A percentile compares a stretch with the other conserved stretches of the same genome.
Conservation (phyloP, 1,139 yeast species). For the Suhomyces wounanorum region DNA sequence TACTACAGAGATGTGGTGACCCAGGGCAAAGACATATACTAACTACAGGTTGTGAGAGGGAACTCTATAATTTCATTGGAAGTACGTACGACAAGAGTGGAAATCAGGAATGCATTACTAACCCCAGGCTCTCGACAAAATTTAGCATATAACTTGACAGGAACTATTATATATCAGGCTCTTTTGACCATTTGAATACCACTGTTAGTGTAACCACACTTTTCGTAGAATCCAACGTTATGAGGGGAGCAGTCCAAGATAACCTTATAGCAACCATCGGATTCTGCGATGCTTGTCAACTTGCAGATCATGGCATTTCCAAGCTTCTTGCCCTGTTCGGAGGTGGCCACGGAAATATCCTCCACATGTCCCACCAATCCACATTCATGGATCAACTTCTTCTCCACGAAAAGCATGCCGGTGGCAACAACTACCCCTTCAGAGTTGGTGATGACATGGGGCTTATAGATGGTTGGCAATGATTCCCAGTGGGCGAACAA, state of each 20-base stretch:
- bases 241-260: constrained; percentile 85
- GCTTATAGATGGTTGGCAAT: constrained; percentile 50
- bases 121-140: constrained; percentile 28
- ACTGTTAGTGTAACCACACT: constrained; percentile 68
- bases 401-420: constrained; percentile 56
- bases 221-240: constrained; percentile 84
- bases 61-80: constrained; percentile 62
- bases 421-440: constrained; percentile 50
- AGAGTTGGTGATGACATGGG: constrained; percentile 58
- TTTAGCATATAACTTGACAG: constrained; percentile 20
- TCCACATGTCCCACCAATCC: constrained; percentile 93
- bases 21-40: constrained; percentile 21
- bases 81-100: constrained; percentile 31
- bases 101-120: constrained; percentile 2
- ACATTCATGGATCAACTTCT: constrained; percentile 71
- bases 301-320: constrained; percentile 69
- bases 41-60: constrained; percentile 55
- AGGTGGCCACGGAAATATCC: constrained; percentile 78
- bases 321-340: constrained; percentile 81
- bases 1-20: background rate
- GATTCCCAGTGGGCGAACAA: constrained; percentile 53
- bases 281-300: constrained; percentile 60
- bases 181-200: constrained; percentile 72
- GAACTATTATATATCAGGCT: constrained; percentile 17
- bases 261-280: constrained; percentile 78